Evolutionary conservation across 1,284 basidiomycete genomes (phyloP), one percentile per base, ranked within the genome.

Genomic region (Ceratobasidium sp.): DNA sequence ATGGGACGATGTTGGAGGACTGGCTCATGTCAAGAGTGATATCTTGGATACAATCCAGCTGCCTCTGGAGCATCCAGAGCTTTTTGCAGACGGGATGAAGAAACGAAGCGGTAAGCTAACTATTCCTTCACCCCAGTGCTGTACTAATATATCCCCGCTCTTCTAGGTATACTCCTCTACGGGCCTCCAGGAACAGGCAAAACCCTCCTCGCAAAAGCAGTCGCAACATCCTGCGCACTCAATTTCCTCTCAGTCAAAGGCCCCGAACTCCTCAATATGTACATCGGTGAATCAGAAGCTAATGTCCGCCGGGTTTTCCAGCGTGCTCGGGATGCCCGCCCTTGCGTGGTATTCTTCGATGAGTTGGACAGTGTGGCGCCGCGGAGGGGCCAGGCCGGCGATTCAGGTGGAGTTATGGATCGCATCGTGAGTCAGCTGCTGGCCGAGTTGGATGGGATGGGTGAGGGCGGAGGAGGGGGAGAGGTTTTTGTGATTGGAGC

Each of bases 191-290:
- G 96, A 43, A 98, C 96, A 0, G 96, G 96, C n/a, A 98, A 98
- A 81, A 98, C 96, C 0, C 83, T 98, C 2, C 87, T 98, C 46
- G 95, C 96, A 2, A 97, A 97, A 81, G 94, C 95, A 1, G 95
- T 98, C 38, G 96, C 96, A 7, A 96, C 94, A 0, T 94, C 94
- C 0, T 96, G 92, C 78, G 91, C 94, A 16, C 86, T 98, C 77
- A 96, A 96, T 79, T 96, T 96, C 81, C 91, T 96, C 80, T 95
- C 93, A n/a, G 92, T 99, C 79, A 98, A 98, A 80, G 97, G 97
- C 0, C 97, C 97, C 0, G 96, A 98, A 79, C 85, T 99, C 38
- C 88, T 97, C 52, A 98, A 98, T 81, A 98, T 98, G 89, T 98
- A 98, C 81, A 98, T 99, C 78, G 97, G 97, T 76, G 97, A 99